Base-by-base conservation (phyloP, 1,139 yeast species). In the Taphrina sp. region DNA sequence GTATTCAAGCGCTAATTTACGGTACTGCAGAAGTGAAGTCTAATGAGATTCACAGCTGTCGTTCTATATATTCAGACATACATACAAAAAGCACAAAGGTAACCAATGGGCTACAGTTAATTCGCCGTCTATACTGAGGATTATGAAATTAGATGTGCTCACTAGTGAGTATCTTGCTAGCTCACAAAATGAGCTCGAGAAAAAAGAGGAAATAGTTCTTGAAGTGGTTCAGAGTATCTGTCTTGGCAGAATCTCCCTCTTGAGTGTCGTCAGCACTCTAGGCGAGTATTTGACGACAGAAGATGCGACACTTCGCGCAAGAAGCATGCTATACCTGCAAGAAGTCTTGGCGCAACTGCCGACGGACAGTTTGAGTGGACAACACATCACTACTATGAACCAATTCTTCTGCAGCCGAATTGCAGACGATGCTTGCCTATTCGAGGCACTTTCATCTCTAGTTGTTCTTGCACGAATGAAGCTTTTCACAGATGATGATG, bases 221-320 rank as follows among this genome's bases (percentile, higher is more conserved):
- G 44, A 39, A 12, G 33, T 42, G 4, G 28, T 37, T 3, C 37
- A 42, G 24, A 31, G 34, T 8, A 29, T 42, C 2, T 24, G 19
- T 20, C 16, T 14, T 12, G 37, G 26, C 56, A 61, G 70, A 14
- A 61, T 75, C 7, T 74, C 78, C 31, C 70, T 85, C 20, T 68
- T 84, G 14, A 76, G 75, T 31, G 70, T 84, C 45, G 78, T 85
- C 26, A 74, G 78, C 55, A 66, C 72, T 2, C 68, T 85, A 42
- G 87, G 86, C 3, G 77, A 74, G 19, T 76, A 79, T 57, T 72
- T 90, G 52, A 84, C 92, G 0, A 81, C 89, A 8, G 88, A 83
- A 3, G 82, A 81, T 55, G 81, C 77, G 42, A 64, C 71, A 1
- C 70, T 79, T 16, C 70, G 95, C 58, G 64, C 73, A 1, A 70